Conservation (phyloP, 345 rosid genomes). For the Eucalyptus pauciflora region DNA sequence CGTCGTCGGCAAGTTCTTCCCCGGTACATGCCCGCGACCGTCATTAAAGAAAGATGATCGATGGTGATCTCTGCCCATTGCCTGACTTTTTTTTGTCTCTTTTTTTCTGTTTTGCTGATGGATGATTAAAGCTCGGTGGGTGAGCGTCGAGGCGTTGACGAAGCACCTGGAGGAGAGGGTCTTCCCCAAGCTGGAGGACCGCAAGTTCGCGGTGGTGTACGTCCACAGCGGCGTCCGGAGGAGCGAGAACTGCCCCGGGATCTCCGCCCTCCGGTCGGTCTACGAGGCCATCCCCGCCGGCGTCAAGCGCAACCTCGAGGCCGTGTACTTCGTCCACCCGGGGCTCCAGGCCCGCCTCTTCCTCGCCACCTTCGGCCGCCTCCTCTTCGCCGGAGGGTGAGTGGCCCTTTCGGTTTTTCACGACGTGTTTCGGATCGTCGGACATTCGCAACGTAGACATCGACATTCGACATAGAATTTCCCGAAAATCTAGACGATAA, state of each 20-base stretch:
- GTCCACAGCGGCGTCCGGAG: conserved; percentile 34
- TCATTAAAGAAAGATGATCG: neutral
- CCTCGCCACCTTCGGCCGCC: conserved; percentile 56
- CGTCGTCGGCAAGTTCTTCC: conserved; percentile 29
- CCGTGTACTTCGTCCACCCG: conserved; percentile 55
- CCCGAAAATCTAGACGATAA: neutral
- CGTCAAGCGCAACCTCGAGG: conserved; percentile 19
- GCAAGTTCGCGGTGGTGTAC: conserved; percentile 41
- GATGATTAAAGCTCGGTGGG: conserved; percentile 14
- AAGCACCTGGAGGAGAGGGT: conserved; percentile 36
- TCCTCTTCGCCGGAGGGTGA: conserved; percentile 47
- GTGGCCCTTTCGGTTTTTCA: neutral
- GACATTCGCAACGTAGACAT: neutral
- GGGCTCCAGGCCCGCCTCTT: conserved; percentile 40
- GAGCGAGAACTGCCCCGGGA: conserved; percentile 45
- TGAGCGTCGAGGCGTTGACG: conserved; percentile 25
- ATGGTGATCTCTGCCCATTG: neutral
- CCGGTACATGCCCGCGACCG: conserved; percentile 9
- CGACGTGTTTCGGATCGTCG: neutral
- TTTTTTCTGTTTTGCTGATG: neutral
- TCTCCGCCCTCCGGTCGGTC: conserved; percentile 30
- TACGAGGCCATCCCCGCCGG: conserved; percentile 29
- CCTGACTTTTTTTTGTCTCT: neutral
- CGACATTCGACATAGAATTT: neutral
- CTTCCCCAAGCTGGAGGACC: conserved; percentile 16